phyloP scores from a whole-genome alignment of 768 basidiomycete species.

The Pleurotus salmoneostramineus region DNA sequence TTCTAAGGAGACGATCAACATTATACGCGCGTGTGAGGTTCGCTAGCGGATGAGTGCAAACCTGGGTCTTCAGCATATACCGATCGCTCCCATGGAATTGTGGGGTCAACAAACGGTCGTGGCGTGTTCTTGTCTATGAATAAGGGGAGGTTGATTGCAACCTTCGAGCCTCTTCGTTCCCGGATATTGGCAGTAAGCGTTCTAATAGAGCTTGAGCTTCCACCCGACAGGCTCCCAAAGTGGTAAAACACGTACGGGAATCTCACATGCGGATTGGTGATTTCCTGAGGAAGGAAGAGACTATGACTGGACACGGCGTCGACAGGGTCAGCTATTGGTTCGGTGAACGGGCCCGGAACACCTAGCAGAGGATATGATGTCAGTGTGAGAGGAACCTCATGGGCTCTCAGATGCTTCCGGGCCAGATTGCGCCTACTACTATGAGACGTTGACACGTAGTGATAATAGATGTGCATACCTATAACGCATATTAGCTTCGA shows the following conservation, averaged over 20 bases:
- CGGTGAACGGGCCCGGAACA: slow-evolving; percentile 85
- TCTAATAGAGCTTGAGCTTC: slow-evolving; percentile 35
- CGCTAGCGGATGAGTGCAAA: slow-evolving; percentile 25
- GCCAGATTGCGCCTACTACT: slow-evolving; percentile 72
- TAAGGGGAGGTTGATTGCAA: slow-evolving; percentile 91
- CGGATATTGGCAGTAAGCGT: slow-evolving; percentile 98
- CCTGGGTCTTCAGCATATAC: slow-evolving; percentile 83
- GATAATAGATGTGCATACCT: slow-evolving; percentile 42
- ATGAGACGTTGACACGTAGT: slow-evolving; percentile 1
- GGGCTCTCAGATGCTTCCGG: slow-evolving; percentile 72
- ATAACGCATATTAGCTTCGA: slow-evolving; percentile 94
- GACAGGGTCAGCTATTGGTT: slow-evolving; percentile 76
- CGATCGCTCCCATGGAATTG: slow-evolving; percentile 85
- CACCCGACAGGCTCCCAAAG: slow-evolving; percentile 3
- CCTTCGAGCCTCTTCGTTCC: slow-evolving; percentile 85
- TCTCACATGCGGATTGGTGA: slow-evolving; percentile 95
- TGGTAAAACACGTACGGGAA: slow-evolving; percentile 76
- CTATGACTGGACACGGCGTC: slow-evolving; percentile 86
- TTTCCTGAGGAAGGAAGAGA: slow-evolving; percentile 90
- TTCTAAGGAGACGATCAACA: slow-evolving; percentile 39
- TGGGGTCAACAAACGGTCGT: slow-evolving; percentile 85
- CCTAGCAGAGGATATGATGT: slow-evolving; percentile 96
- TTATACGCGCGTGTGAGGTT: neutral
- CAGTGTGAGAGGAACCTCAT: slow-evolving; percentile 89
- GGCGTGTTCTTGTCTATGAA: slow-evolving; percentile 88